These are phyloP conservation scores for Lactarius trivialis DNA, from an alignment of 768 basidiomycete genomes.

Conservation along the genomic window DNA sequence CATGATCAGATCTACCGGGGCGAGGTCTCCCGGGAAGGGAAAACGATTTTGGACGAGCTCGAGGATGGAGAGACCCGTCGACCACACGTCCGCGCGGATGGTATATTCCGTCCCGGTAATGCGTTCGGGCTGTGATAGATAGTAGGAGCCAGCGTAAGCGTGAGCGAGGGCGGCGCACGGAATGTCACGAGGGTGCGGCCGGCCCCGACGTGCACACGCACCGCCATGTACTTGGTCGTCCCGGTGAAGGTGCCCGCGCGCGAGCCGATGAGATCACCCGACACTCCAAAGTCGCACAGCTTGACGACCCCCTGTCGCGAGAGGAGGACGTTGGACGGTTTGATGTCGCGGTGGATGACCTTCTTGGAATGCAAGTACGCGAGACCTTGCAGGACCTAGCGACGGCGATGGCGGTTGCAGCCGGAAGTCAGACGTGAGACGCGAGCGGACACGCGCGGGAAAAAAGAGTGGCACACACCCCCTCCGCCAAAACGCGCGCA, in stretches of 20 bases:
- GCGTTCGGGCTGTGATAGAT: conserved; percentile 63
- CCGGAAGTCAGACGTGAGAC: background rate
- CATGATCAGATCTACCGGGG: conserved; percentile 81
- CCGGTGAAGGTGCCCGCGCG: conserved; percentile 89
- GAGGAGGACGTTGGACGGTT: conserved; percentile 81
- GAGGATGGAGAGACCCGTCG: conserved; percentile 81
- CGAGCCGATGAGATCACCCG: conserved; percentile 81
- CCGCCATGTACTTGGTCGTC: conserved; percentile 93
- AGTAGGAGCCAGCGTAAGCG: background rate
- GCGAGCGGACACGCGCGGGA: background rate
- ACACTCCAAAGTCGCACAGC: conserved; percentile 89
- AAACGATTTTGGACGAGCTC: conserved; percentile 86
- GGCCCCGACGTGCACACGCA: conserved; percentile 37
- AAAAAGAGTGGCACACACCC: conserved; percentile 42
- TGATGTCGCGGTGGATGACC: conserved; percentile 90
- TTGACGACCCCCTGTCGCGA: conserved; percentile 83
- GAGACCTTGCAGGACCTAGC: conserved; percentile 72
- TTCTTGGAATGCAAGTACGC: conserved; percentile 78
- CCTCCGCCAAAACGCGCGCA: conserved; percentile 80
- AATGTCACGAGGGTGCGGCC: background rate
- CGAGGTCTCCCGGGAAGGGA: conserved; percentile 81
- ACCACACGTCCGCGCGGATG: conserved; percentile 95
- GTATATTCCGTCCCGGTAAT: conserved; percentile 83
- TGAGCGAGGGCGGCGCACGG: background rate
- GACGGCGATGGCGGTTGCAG: background rate